phyloP scores from a whole-genome alignment of 2,329 filamentous ascomycete genomes.

The Cordyceps militaris region DNA sequence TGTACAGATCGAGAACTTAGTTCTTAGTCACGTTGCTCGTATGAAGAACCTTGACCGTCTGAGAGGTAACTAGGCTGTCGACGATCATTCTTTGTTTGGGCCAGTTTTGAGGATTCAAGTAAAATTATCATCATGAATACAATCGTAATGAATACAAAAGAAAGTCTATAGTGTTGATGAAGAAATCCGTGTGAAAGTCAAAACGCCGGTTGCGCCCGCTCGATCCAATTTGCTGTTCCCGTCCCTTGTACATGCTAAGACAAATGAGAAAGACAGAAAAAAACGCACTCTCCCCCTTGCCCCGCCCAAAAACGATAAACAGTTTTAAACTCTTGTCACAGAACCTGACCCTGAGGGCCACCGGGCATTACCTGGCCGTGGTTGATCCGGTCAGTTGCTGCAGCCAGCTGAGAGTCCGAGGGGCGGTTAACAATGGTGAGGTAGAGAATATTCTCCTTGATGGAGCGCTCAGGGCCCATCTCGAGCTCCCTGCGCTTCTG shows the following conservation, averaged over 20 bases:
- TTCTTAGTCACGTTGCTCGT: neutral
- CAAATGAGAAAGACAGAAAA: neutral
- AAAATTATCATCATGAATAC: neutral
- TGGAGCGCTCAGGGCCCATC: conserved; percentile 11
- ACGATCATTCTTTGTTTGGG: neutral
- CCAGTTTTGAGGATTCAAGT: neutral
- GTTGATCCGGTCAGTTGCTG: conserved; percentile 12
- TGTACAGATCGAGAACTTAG: neutral
- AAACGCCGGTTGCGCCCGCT: conserved; percentile 11
- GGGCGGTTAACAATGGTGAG: conserved; percentile 14
- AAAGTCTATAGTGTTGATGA: neutral
- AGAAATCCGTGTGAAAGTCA: neutral
- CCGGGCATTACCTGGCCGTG: conserved; percentile 4
- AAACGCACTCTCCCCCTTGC: too few species aligned
- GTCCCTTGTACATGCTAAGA: neutral
- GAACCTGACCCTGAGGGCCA: conserved; percentile 2
- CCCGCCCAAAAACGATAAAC: too few species aligned
- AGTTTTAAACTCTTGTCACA: too few species aligned
- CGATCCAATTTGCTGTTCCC: neutral
- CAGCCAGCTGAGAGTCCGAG: conserved; percentile 12
- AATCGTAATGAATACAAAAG: neutral
- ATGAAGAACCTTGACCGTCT: neutral
- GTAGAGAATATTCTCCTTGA: conserved; percentile 14
- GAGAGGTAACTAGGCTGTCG: neutral
- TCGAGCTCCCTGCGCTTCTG: conserved; percentile 12